Evolutionary conservation across 78 protist genomes (phyloP).

Genomic region (Dictyostelium brefeldianum): DNA sequence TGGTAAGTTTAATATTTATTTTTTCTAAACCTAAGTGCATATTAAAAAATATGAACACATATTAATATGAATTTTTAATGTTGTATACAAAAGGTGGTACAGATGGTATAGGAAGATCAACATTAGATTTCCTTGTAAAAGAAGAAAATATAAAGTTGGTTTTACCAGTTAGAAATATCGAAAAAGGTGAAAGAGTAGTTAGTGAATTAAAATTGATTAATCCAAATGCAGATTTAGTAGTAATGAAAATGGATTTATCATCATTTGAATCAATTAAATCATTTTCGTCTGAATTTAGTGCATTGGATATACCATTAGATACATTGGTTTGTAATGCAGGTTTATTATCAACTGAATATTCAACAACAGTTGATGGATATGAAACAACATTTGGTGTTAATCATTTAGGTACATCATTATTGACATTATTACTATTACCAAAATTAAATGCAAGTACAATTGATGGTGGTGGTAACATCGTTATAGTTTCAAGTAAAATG

Average conservation of each 20-base stretch:
- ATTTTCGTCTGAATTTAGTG: constrained; percentile 33
- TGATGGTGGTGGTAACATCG: constrained; percentile 17
- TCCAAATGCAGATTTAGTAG: neutral
- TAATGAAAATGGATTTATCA: constrained; percentile 60
- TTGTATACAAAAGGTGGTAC: too few species aligned
- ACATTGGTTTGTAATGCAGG: constrained; percentile 54
- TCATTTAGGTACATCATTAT: constrained; percentile 62
- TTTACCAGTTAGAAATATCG: constrained; percentile 9
- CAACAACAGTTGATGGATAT: constrained; percentile 8
- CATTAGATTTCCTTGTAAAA: constrained; percentile 21
- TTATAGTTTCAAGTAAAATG: neutral
- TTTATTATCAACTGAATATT: neutral
- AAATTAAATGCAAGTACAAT: neutral
- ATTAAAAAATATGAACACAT: too few species aligned
- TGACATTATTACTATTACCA: constrained; percentile 40
- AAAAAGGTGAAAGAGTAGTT: constrained; percentile 34
- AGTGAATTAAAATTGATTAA: neutral
- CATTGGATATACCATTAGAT: constrained; percentile 21
- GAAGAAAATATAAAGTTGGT: neutral
- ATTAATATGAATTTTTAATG: too few species aligned
- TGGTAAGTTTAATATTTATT: too few species aligned
- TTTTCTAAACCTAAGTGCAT: too few species aligned
- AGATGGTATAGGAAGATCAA: constrained; percentile 42
- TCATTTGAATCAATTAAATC: constrained; percentile 46
- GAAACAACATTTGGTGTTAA: constrained; percentile 26